A percentile compares a stretch with the other conserved stretches of the same genome.
Evolutionary conservation across 2,329 filamentous ascomycete genomes (phyloP).

Genomic region (Ophiosphaerella herpotricha): DNA sequence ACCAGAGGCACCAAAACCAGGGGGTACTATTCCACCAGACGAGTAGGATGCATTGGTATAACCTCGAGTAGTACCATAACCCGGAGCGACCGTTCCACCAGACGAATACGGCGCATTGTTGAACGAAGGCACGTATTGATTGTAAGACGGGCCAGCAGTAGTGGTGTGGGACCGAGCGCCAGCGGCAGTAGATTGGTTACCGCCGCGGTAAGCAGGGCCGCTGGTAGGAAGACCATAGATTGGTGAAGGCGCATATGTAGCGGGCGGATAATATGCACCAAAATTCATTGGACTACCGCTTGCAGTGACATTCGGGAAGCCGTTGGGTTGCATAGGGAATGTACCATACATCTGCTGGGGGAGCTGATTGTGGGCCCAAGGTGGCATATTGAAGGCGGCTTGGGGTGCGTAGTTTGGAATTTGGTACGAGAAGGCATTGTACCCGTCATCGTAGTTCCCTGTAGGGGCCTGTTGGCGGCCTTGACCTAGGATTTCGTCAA

Average conservation of each 20-base stretch:
- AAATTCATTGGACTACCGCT: slow-evolving; percentile 41
- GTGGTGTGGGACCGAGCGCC: slow-evolving; percentile 16
- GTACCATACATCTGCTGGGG: slow-evolving; percentile 24
- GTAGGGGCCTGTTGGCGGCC: slow-evolving; percentile 22
- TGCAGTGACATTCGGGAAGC: slow-evolving; percentile 24
- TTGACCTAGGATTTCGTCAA: slow-evolving; percentile 23
- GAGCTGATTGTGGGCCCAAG: slow-evolving; percentile 30
- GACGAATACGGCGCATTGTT: slow-evolving; percentile 9
- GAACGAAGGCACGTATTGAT: slow-evolving; percentile 15
- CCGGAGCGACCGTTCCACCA: background rate
- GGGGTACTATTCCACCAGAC: too few species aligned
- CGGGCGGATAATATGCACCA: slow-evolving; percentile 36
- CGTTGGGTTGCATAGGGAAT: slow-evolving; percentile 16
- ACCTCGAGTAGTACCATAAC: background rate
- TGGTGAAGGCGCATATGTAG: slow-evolving; percentile 26
- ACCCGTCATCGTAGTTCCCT: slow-evolving; percentile 29
- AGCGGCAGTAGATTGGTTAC: slow-evolving; percentile 19
- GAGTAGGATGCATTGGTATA: slow-evolving; percentile 6
- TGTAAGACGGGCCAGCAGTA: slow-evolving; percentile 19
- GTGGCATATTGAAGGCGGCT: slow-evolving; percentile 29
- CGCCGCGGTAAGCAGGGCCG: slow-evolving; percentile 27
- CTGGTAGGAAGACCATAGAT: slow-evolving; percentile 26
- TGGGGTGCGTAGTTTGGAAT: slow-evolving; percentile 31
- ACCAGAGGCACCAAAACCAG: slow-evolving; percentile 1
- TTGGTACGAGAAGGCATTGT: slow-evolving; percentile 40